phyloP scores from a whole-genome alignment of 257 asterid species.

The Cynanchum wilfordii region DNA sequence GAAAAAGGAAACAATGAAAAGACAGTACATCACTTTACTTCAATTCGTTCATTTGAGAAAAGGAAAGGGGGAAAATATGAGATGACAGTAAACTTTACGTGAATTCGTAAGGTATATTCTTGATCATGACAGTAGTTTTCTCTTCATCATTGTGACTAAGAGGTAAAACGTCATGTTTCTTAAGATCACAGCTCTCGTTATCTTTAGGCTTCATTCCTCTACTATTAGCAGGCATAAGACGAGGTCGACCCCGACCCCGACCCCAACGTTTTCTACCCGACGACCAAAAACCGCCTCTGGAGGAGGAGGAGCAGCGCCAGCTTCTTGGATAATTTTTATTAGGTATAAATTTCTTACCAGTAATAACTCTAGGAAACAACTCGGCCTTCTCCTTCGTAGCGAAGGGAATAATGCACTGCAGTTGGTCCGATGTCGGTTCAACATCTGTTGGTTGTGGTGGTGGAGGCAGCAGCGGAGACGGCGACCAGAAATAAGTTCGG shows the following conservation, averaged over 20 bases:
- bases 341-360: neutral
- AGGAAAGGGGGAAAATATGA: neutral
- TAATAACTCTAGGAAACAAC: neutral
- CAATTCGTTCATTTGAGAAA: neutral
- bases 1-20: neutral
- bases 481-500: neutral
- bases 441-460: neutral
- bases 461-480: conserved; percentile 4
- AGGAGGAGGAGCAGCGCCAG: too few species aligned
- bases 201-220: neutral
- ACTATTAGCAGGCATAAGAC: too few species aligned
- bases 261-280: too few species aligned
- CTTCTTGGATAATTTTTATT: too few species aligned
- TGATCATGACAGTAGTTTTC: conserved; percentile 53
- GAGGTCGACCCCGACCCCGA: too few species aligned
- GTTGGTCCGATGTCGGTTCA: conserved; percentile 1
- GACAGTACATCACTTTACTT: neutral
- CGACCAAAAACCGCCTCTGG: too few species aligned
- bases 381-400: neutral
- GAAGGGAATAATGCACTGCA: neutral
- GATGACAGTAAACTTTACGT: conserved; percentile 25
- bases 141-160: conserved; percentile 27
- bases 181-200: neutral
- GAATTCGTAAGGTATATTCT: conserved; percentile 51
- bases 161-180: conserved; percentile 29